Percentiles rank a stretch among this genome's conserved stretches.
Conservation (phyloP, 441 rosid species). For the Gossypium aridum region DNA sequence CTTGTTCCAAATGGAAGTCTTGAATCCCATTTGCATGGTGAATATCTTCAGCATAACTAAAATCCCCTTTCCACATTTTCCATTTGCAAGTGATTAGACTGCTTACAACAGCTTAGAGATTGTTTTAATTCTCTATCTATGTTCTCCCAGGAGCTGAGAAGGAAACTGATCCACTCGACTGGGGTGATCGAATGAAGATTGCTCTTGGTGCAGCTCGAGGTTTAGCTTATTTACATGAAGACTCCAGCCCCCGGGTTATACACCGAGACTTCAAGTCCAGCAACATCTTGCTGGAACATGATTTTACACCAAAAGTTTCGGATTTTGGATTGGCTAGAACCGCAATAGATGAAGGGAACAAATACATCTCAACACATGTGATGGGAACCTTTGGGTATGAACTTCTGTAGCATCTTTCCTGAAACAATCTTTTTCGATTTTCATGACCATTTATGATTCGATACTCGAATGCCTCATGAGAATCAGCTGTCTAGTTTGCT, state of each 20-base stretch:
- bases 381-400: constrained; percentile 80
- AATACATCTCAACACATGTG: constrained; percentile 61
- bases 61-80: neutral
- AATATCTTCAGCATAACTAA: neutral
- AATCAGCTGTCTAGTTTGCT: neutral
- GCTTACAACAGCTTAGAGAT: neutral
- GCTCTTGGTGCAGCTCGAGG: constrained; percentile 77
- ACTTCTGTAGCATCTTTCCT: neutral
- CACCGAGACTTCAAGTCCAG: constrained; percentile 76
- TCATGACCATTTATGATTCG: neutral
- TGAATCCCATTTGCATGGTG: constrained; percentile 71
- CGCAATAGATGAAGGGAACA: constrained; percentile 55
- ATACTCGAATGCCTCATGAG: neutral
- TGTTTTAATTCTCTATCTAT: neutral
- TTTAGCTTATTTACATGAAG: constrained; percentile 66
- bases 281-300: constrained; percentile 66
- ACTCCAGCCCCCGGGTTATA: constrained; percentile 67
- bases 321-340: constrained; percentile 75
- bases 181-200: constrained; percentile 63
- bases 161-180: constrained; percentile 41
- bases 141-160: constrained; percentile 42
- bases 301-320: constrained; percentile 68
- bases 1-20: constrained; percentile 71
- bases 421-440: neutral
- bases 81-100: constrained; percentile 6